Percentiles rank a stretch among this genome's conserved stretches.
Evolutionary conservation across 1,284 basidiomycete species (phyloP).

Genomic region (Cystobasidium sp.): DNA sequence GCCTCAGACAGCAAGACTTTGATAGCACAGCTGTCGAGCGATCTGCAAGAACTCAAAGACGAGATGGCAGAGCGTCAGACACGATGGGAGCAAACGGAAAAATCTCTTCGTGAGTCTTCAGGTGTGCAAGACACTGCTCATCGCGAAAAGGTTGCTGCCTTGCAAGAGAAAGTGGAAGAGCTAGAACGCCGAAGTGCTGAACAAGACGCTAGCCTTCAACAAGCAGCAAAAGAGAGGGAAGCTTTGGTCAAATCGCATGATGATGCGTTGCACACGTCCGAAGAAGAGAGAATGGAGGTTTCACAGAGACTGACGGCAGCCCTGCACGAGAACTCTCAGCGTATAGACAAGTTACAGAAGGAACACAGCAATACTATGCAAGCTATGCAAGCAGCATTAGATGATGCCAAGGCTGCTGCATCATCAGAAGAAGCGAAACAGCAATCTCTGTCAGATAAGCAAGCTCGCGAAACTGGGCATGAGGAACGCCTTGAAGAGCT

Average conservation of each 20-base stretch:
- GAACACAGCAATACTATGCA: conserved; percentile 40
- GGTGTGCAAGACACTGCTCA: too few relatives aligned
- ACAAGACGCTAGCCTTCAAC: neutral
- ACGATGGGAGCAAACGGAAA: too few relatives aligned
- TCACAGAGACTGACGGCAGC: conserved; percentile 33
- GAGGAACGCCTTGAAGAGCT: neutral
- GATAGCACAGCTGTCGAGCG: too few relatives aligned
- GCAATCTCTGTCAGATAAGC: neutral
- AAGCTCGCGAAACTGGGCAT: neutral
- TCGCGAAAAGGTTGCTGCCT: neutral
- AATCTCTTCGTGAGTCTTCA: too few relatives aligned
- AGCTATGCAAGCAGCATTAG: conserved; percentile 4
- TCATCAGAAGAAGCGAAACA: neutral
- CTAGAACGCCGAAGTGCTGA: conserved; percentile 10
- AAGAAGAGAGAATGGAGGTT: conserved; percentile 40
- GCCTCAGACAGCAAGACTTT: too few relatives aligned
- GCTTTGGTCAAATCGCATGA: conserved; percentile 13
- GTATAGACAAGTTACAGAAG: conserved; percentile 44
- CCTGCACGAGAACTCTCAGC: conserved; percentile 36
- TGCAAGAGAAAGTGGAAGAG: neutral
- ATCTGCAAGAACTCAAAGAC: too few relatives aligned
- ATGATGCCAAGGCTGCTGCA: neutral
- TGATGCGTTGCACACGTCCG: conserved; percentile 24
- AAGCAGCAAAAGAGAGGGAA: neutral
- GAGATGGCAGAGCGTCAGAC: too few relatives aligned